Evolutionary conservation across 371 early-diverging fungal genomes (phyloP).

Genomic region (Saksenaea oblongispora): DNA sequence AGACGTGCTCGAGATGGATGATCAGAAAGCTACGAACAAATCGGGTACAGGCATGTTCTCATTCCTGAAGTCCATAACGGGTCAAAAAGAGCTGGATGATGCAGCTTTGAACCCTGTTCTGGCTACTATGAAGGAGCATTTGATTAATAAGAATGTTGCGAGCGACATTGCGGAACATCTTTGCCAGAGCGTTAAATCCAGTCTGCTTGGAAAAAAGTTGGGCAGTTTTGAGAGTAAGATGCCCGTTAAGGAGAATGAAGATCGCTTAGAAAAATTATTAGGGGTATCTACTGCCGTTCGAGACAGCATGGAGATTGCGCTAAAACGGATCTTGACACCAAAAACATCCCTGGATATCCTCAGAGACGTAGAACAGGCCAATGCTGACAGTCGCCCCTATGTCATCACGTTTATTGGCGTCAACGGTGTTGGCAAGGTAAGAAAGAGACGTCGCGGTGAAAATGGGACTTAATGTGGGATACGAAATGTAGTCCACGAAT

Average conservation of each 20-base stretch:
- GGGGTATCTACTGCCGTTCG: constrained; percentile 71
- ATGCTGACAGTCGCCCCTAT: constrained; percentile 79
- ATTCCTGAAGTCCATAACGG: constrained; percentile 71
- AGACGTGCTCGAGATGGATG: constrained; percentile 44
- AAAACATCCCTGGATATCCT: constrained; percentile 95
- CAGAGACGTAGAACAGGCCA: constrained; percentile 82
- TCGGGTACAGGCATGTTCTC: constrained; percentile 54
- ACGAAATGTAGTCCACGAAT: constrained; percentile 81
- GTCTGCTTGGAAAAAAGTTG: constrained; percentile 77
- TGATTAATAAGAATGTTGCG: constrained; percentile 94
- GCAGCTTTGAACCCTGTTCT: constrained; percentile 73
- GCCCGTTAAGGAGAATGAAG: background rate
- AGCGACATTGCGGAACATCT: constrained; percentile 87
- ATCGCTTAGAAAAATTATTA: constrained; percentile 10
- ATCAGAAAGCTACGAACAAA: constrained; percentile 15
- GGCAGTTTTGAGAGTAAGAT: constrained; percentile 74
- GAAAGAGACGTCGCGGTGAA: background rate
- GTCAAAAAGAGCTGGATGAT: constrained; percentile 61
- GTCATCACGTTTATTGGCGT: constrained; percentile 97
- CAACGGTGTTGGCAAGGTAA: constrained; percentile 94
- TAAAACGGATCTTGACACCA: constrained; percentile 90
- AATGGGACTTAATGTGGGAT: background rate
- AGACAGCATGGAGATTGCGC: constrained; percentile 76
- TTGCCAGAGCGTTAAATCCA: constrained; percentile 77
- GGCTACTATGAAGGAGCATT: constrained; percentile 85